Evolutionary conservation across 805 yeast species (phyloP), one percentile per base, ranked within the genome.

Genomic region (Candida gorgasii): DNA sequence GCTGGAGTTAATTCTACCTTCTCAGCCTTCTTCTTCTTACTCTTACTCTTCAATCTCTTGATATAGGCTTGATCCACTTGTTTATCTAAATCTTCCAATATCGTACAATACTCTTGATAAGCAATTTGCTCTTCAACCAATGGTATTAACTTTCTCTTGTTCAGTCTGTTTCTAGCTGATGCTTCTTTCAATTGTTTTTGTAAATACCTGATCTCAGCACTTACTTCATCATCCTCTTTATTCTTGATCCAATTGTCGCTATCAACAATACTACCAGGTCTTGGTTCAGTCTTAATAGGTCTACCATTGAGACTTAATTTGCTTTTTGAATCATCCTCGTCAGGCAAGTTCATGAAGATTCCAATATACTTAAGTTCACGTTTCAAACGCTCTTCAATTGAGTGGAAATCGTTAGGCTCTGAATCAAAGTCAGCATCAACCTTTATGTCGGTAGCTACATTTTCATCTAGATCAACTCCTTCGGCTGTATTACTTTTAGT

Each of bases 1-100:
- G 70, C 64, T 5, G 67, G 61, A 22, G 54, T 57, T n/a, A 53
- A 46, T 19, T 54, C 59, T 1, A 39, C 46, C 16, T 53, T 52
- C 4, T 55, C 54, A 23, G 64, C 68, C 65, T 82, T 83, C 64
- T 80, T 80, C 65, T 80, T 80, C 58, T 78, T 80, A 55, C 76
- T 85, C 43, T 89, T 82, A 6, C 82, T 88, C 53, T 89, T 80
- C 43, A 86, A 76, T 46, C 97, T 73, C 61, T 89, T 86, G 49
- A 86, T 67, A 59, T 90, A 93, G 15, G 95, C 90, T 61, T 88
- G 97, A 59, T 93, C 99, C 27, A 93, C 90, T 64, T 93, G 99
- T 61, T 92, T 93, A 61, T 93, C 97, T 51, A 93, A 72, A 58
- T 93, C 98, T 44, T 93, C 98, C 45, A 89, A 64, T 40, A 93